Base-by-base conservation (phyloP, 495 filamentous ascomycete species). In the Aspergillus cavernicola region DNA sequence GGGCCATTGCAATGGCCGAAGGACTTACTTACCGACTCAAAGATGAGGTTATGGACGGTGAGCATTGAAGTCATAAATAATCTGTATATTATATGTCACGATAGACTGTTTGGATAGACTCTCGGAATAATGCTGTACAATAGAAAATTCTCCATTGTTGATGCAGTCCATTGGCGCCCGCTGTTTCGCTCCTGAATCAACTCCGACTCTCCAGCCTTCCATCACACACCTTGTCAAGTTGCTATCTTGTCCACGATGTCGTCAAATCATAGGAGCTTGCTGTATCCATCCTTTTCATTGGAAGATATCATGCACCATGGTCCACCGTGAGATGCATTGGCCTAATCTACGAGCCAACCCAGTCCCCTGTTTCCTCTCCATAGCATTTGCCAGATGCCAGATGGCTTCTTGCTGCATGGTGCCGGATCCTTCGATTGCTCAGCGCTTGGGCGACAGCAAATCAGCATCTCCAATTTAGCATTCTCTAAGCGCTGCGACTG, bases 1-100 rank as follows among this genome's bases (percentile, higher is more conserved):
- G 89, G 1, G 93, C 93, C 16, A 90, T 97, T 56, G 74, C 71
- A 3, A 89, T 88, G 84, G 86, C 85, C 1, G 83, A 88, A 36
- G 81, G 77, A 26, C 69, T 96, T 4, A 72, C 62, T 35, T 56
- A 66, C 37, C 64, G 61, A 19, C 57, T 69, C 3, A 64, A 73
- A 44, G 63, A 67, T 29, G 67, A 69, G 52, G 64, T 64, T 22
- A 52, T n/a, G n/a, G n/a, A n/a, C n/a, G n/a, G 50, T 47, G 65
- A 57, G 23, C 55, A 46, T 15, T 53, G 42, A 53, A 4, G 43
- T 19, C 33, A 10, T 15, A 31, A 38, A 51, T 58, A 42, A 62
- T n/a, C 6, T 72, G 62, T 69, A 68, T 52, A 57, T 52, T 57
- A 52, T 55, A 50, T 39, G 42, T 37, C 36, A 50, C 43, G 44